Evolutionary conservation across 2,329 filamentous ascomycete genomes (phyloP), one percentile per base, ranked within the genome.

Genomic region (Neofusicoccum cordaticola): DNA sequence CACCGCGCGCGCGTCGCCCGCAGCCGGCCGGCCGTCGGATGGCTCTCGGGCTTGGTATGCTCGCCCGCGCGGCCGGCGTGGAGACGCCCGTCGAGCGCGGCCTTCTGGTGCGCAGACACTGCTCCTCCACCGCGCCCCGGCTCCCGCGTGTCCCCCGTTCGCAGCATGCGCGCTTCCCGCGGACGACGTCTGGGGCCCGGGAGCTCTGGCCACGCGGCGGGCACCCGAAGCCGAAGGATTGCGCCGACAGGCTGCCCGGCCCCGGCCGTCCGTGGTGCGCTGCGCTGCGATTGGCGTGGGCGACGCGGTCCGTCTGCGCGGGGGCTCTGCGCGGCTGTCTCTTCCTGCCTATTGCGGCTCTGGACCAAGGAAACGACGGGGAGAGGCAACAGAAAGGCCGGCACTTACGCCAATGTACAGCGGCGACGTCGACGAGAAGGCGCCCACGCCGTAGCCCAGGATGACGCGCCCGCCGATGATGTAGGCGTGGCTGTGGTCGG

Each of bases 371-470:
- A 39, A 42, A 42, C 19, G 13, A 42, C 7, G 42, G 13, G 11
- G 31, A 35, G 13, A 22, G 37, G 42, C 6, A 9, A 37, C 17
- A 52, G 5, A 12, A 19, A 13, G 12, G 2, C 3, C 27, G 27
- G 11, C 12, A 65, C 62, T 58, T 61, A 65, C 74, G 37, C 75
- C 75, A 67, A 77, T 78, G 68, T 77, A 77, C 37, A 78, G 42
- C 31, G 75, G 75, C 42, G 74, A 78, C 7, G 78, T 77, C 12
- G 75, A 77, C 6, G 76, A 77, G 39, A 79, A 78, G 44, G 74
- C 73, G 34, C 77, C 78, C 39, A 79, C 77, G 27, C 72, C 74
- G 11, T 72, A 69, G 34, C 72, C 72, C 63, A 73, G 68, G 31
- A 74, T 65, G 35, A 71, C 67, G 34, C 64, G 60, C 7, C 64